These are phyloP conservation scores for Clonostachys rosea DNA, from an alignment of 2,329 filamentous ascomycete genomes.

Conservation along the genomic window DNA sequence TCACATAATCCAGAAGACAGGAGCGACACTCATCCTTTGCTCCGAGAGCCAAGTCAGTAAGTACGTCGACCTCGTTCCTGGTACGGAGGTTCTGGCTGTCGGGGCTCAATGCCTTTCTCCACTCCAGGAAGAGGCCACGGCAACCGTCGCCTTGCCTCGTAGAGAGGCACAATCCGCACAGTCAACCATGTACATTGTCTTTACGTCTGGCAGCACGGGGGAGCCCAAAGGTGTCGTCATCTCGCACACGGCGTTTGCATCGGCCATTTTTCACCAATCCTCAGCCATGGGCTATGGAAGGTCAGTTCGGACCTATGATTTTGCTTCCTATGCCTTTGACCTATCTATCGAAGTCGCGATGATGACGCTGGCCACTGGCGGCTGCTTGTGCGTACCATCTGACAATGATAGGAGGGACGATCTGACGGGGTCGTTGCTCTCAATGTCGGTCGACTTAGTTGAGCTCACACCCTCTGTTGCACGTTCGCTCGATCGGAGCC, in stretches of 20 bases:
- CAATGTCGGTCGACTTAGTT: slow-evolving; percentile 17
- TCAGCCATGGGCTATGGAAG: slow-evolving; percentile 1
- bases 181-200: slow-evolving; percentile 7
- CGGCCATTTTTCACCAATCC: slow-evolving; percentile 3
- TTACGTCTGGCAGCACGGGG: slow-evolving; percentile 18
- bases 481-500: slow-evolving; percentile 31
- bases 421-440: slow-evolving; percentile 34
- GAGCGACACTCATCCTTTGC: not conserved
- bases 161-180: too few species aligned
- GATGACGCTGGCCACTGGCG: slow-evolving; percentile 20
- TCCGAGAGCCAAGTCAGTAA: slow-evolving; percentile 3
- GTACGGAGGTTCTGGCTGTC: slow-evolving; percentile 2
- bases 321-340: slow-evolving; percentile 14
- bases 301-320: slow-evolving; percentile 10
- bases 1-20: not conserved
- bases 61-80: slow-evolving; percentile 1
- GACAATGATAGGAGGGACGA: slow-evolving; percentile 45
- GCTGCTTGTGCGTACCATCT: slow-evolving; percentile 46
- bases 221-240: slow-evolving; percentile 13
- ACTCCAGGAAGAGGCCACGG: too few species aligned
- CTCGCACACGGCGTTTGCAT: slow-evolving; percentile 6
- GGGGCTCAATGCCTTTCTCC: not conserved
- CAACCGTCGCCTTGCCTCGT: too few species aligned
- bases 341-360: slow-evolving; percentile 7
- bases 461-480: slow-evolving; percentile 39